Base-by-base conservation (phyloP, 805 yeast species). In the Teunomyces tritomae region DNA sequence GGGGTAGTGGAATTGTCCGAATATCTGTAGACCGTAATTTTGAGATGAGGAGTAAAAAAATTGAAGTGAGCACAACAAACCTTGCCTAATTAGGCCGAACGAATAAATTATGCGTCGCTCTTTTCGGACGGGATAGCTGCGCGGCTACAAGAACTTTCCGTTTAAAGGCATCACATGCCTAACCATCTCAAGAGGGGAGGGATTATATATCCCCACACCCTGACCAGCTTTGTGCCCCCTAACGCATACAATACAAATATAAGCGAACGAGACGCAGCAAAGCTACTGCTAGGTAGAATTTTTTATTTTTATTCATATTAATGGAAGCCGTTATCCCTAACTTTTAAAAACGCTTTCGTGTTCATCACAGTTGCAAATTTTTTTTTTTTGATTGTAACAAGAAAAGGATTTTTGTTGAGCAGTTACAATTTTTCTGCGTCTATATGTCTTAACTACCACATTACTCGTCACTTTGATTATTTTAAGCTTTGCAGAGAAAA, bases 41-140 rank as follows among this genome's bases (percentile, higher is more conserved):
- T 37, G 40, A 26, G 40, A 37, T 37, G 40, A 37, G 40, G 40
- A 37, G 40, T 24, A 26, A 37, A 24, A 24, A 20, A 24, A 32
- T 8, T n/a, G 17, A 14, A 3, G 8, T 11, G 10, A 17, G 17
- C 29, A 24, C 16, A 37, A 37, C 40, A 37, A 26, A 11, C 27
- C 17, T 24, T 37, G 29, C 40, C 40, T 26, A 37, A 37, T 37
- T 37, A 26, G 29, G 40, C 39, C 14, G 29, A 20, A 7, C 29
- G n/a, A 26, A 37, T 9, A 24, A 24, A 24, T 11, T 36, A 16
- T 14, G 27, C 27, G 11, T 5, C 20, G 40, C 28, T 17, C 29
- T 10, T 20, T 37, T 37, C 5, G 29, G 40, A 28, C 29, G 28
- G 29, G 8, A 11, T 28, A 16, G 40, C 17, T 37, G 27, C 27